Base-by-base conservation (phyloP, 106 monocot genomes). In the Allium cepa region DNA sequence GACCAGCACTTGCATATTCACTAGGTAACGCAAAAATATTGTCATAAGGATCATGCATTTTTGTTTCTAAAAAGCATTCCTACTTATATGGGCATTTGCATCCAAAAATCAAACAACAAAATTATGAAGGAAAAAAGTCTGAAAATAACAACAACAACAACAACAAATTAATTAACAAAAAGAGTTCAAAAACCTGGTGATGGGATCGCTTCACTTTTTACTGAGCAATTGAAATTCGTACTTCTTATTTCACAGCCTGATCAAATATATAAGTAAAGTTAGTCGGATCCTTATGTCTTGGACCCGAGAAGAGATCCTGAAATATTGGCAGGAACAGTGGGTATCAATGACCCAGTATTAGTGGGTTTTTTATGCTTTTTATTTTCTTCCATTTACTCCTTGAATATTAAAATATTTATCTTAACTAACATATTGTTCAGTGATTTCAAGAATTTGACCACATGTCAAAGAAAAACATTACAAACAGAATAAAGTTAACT, bases 281-380 rank as follows among this genome's bases (percentile, higher is more conserved):
- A 17, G 49, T 64, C 48, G 0, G 62, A 26, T 17, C 46, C 7
- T 36, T 10, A 62, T 3, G 62, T 26, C 36, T 4, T 15, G 36
- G 62, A 62, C 46, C 45, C 11, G 62, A 46, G 22, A 48, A 49
- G 64, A 64, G 49, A 64, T 64, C 64, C 64, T 64, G 16, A 64
- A 64, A 49, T 9, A 49, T 45, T 64, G 64, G 64, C 64, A 49
- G 64, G 64, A 49, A 49, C 47, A 17, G 17, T 4, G 64, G 62
- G 59, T 1, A 26, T 8, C 8, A 62, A 45, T 5, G 62, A 62
- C 62, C 62, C 62, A 15, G 62, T 62, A 46, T 62, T 46, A 45
- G 17, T 36, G 36, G 36, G 4, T 5, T 36, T 36, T 36, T 36
- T 3, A 36, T 5, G 36, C 3, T 36, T 5, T 36, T 36, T 22